These are phyloP conservation scores for Trichoderma arundinaceum DNA, from an alignment of 2,329 filamentous ascomycete genomes.

Conservation along the genomic window DNA sequence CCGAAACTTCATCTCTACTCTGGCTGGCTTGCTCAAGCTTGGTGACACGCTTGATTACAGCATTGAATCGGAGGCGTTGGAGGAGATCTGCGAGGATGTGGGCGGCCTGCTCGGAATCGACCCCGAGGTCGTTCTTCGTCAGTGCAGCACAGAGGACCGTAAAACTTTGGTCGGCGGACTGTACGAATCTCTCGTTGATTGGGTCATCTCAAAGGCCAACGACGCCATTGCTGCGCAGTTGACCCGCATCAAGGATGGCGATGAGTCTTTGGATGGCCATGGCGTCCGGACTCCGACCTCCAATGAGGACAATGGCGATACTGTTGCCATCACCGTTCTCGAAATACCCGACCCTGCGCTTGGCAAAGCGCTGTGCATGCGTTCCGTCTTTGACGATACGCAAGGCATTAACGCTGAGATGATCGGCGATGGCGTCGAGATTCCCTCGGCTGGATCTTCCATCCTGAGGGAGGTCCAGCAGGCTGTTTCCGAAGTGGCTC, in stretches of 20 bases:
- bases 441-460: conserved; percentile 75
- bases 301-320: conserved; percentile 76
- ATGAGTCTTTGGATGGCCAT: conserved; percentile 69
- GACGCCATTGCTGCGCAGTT: conserved; percentile 80
- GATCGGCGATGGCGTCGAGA: conserved; percentile 90
- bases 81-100: conserved; percentile 89
- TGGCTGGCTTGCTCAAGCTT: conserved; percentile 87
- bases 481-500: conserved; percentile 75
- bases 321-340: conserved; percentile 85
- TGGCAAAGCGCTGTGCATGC: conserved; percentile 86
- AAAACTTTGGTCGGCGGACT: conserved; percentile 81
- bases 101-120: conserved; percentile 85
- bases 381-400: conserved; percentile 90
- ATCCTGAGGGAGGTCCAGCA: conserved; percentile 86
- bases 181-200: conserved; percentile 94
- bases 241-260: conserved; percentile 66
- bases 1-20: conserved; percentile 80
- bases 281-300: conserved; percentile 68
- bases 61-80: conserved; percentile 81
- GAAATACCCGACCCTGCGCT: conserved; percentile 82
- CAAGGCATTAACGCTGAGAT: conserved; percentile 95
- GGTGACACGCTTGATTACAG: conserved; percentile 87
- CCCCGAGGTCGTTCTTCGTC: conserved; percentile 76
- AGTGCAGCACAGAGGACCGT: conserved; percentile 84
- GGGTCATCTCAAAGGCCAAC: conserved; percentile 90